Evolutionary conservation across 140 eudicot genomes (phyloP).

Genomic region (Cichorium intybus): DNA sequence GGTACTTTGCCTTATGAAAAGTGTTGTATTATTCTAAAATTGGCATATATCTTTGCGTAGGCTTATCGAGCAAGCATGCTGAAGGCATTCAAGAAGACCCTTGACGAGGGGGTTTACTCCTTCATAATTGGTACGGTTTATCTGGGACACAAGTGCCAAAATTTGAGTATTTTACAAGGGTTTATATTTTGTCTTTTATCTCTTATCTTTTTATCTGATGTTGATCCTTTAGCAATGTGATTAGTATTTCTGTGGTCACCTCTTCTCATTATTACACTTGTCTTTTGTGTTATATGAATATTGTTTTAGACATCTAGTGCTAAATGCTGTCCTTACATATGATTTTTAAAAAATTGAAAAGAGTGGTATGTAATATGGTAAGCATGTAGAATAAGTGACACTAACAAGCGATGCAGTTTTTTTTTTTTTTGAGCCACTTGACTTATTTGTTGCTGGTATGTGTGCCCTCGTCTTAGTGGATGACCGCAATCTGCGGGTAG

Average conservation of each 20-base stretch:
- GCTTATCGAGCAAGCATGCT: conserved; percentile 99
- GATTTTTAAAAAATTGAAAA: conserved; percentile 18
- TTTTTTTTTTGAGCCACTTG: conserved; percentile 58
- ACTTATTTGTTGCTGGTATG: conserved; percentile 96
- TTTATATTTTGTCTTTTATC: conserved; percentile 17
- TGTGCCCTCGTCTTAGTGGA: conserved; percentile 98
- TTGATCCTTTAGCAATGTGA: neutral
- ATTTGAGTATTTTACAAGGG: conserved; percentile 10
- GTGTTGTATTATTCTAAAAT: conserved; percentile 22
- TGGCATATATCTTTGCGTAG: conserved; percentile 35
- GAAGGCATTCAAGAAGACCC: conserved; percentile 98
- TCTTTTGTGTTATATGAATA: conserved; percentile 20
- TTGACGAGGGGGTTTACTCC: conserved; percentile 94
- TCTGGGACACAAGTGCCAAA: conserved; percentile 28
- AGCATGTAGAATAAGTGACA: conserved; percentile 54
- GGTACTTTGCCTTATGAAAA: neutral
- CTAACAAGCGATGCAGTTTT: conserved; percentile 95
- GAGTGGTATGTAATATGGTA: conserved; percentile 21
- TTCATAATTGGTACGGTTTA: conserved; percentile 86
- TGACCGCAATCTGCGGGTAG: conserved; percentile 99
- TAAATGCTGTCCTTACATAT: conserved; percentile 12
- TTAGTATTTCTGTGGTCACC: conserved; percentile 1
- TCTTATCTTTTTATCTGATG: conserved; percentile 8
- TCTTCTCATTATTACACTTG: conserved; percentile 25
- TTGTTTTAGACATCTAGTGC: conserved; percentile 14